A percentile compares a stretch with the other conserved stretches of the same genome.
phyloP scores from a whole-genome alignment of 805 yeast genomes.

The Candida ficus region DNA sequence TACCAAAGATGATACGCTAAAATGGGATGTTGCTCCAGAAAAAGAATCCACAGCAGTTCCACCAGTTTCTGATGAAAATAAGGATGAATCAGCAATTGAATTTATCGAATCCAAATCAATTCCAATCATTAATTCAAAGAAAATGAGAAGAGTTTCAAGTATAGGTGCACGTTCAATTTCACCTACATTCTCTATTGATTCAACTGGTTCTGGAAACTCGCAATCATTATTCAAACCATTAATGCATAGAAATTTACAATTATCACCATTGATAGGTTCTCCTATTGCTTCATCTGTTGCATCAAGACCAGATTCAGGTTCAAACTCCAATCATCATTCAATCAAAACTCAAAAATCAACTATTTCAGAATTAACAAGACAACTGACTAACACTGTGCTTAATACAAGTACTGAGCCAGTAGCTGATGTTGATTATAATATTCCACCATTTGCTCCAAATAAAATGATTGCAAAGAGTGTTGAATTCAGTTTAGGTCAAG shows the following conservation, averaged over 20 bases:
- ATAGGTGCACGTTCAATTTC: constrained; percentile 18
- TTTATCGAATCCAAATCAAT: constrained; percentile 14
- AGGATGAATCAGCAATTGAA: constrained; percentile 20
- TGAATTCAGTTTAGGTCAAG: constrained; percentile 53
- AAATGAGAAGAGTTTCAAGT: constrained; percentile 6
- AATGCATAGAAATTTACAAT: constrained; percentile 3
- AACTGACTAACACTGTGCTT: constrained; percentile 15
- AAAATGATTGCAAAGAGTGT: constrained; percentile 45
- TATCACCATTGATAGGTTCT: constrained; percentile 2
- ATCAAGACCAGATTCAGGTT: not conserved
- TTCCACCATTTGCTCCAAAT: constrained; percentile 56
- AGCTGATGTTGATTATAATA: constrained; percentile 3
- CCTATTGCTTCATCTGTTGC: not conserved
- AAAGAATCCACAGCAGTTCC: not conserved
- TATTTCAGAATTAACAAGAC: constrained; percentile 23
- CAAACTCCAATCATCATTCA: not conserved
- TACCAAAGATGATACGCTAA: constrained; percentile 16
- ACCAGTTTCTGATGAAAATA: not conserved
- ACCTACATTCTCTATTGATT: constrained; percentile 20
- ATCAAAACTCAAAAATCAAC: constrained; percentile 12
- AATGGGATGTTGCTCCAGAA: constrained; percentile 15
- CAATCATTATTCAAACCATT: constrained; percentile 13
- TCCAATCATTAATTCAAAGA: constrained; percentile 12
- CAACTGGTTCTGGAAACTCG: constrained; percentile 14
- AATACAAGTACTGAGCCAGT: no score